phyloP scores from a whole-genome alignment of 2,329 filamentous ascomycete genomes.

The Monosporascus sp. region DNA sequence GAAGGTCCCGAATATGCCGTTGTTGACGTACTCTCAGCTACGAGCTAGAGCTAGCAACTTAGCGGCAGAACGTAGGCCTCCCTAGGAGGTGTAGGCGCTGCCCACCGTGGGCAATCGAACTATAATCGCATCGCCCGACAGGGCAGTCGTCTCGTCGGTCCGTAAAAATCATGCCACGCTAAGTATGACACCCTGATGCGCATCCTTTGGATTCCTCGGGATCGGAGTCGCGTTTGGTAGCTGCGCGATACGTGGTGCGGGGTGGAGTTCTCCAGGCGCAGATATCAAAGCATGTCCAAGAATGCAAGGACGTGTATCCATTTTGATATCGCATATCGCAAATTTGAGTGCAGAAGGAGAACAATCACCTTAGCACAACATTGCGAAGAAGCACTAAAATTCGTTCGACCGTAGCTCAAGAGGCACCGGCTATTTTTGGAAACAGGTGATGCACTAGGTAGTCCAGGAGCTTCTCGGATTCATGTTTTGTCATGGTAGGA shows the following conservation, averaged over 20 bases:
- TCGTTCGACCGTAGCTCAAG: conserved; percentile 1
- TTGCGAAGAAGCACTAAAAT: conserved; percentile 8
- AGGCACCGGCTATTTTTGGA: conserved; percentile 1
- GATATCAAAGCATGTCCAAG: conserved; percentile 14
- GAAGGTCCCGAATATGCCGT: conserved; percentile 10
- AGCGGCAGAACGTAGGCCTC: background rate
- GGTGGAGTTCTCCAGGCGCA: conserved; percentile 16
- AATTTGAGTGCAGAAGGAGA: conserved; percentile 13
- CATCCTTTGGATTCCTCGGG: conserved; percentile 20
- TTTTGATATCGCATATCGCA: conserved; percentile 19
- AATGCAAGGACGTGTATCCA: conserved; percentile 16
- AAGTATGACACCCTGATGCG: conserved; percentile 21
- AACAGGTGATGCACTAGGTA: conserved; percentile 1
- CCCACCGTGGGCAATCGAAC: background rate
- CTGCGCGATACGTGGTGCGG: conserved; percentile 20
- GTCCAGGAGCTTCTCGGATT: background rate
- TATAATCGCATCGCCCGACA: conserved; percentile 12
- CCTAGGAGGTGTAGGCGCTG: too few species aligned
- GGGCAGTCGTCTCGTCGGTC: conserved; percentile 16
- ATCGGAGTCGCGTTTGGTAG: conserved; percentile 16
- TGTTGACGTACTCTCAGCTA: conserved; percentile 12
- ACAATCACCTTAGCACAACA: conserved; percentile 8
- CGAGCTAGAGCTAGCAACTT: conserved; percentile 3
- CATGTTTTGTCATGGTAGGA: background rate
- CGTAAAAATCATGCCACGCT: conserved; percentile 17